Percentiles rank a stretch among this genome's conserved stretches.
These are phyloP conservation scores for Penicillium sp. DNA, from an alignment of 2,329 filamentous ascomycete species.

Conservation along the genomic window DNA sequence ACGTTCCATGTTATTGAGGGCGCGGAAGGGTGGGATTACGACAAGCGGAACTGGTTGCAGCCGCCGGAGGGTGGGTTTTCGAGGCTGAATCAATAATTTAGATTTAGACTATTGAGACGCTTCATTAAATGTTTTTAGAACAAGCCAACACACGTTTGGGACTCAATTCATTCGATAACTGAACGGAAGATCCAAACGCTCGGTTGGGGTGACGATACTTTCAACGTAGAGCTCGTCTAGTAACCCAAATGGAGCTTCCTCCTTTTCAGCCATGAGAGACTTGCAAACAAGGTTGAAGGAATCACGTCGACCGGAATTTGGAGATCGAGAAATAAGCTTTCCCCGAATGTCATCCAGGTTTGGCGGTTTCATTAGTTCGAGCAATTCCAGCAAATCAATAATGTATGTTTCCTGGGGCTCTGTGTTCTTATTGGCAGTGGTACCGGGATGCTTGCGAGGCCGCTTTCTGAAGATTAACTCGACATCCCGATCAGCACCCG, in stretches of 20 bases:
- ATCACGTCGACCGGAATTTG: neutral
- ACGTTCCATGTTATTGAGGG: constrained; percentile 97
- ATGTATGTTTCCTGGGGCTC: neutral
- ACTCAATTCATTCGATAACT: neutral
- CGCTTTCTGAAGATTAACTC: neutral
- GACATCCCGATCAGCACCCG: neutral
- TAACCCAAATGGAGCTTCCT: neutral
- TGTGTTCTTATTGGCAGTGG: neutral
- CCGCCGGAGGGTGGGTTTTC: constrained; percentile 77
- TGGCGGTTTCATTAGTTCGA: neutral
- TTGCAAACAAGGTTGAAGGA: neutral
- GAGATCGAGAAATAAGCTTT: neutral
- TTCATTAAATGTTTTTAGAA: neutral
- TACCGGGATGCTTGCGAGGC: too few species aligned
- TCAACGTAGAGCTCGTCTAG: neutral
- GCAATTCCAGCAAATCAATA: neutral
- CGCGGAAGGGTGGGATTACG: constrained; percentile 65
- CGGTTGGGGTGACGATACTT: neutral
- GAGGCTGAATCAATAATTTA: constrained; percentile 44
- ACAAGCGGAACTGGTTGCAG: constrained; percentile 90
- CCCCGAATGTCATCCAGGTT: neutral
- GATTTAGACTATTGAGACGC: neutral
- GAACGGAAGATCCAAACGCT: neutral
- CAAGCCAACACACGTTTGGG: neutral
- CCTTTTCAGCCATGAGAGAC: neutral